Conservation (phyloP, 371 early-diverging fungal genomes). For the Haplosporangium sp. region DNA sequence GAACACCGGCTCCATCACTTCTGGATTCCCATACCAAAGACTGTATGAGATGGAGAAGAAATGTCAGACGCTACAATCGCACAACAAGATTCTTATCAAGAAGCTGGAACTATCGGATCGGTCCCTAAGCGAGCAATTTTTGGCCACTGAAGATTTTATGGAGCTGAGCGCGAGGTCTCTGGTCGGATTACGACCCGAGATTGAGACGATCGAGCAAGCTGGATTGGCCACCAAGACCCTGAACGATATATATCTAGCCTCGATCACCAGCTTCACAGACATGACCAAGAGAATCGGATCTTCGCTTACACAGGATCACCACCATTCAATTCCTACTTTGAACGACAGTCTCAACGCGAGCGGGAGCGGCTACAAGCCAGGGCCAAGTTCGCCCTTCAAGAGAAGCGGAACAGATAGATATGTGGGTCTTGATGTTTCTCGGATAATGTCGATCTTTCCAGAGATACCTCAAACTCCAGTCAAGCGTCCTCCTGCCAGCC, state of each 20-base stretch:
- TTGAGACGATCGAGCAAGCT: conserved; percentile 26
- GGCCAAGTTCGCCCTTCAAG: conserved; percentile 16
- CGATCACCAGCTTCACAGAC: conserved; percentile 62
- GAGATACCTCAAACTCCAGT: conserved; percentile 50
- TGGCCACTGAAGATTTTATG: conserved; percentile 58
- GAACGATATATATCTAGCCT: conserved; percentile 61
- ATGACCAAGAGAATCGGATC: conserved; percentile 56
- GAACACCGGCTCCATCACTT: conserved; percentile 32
- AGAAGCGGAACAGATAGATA: not conserved
- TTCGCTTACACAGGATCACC: conserved; percentile 12
- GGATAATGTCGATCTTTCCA: conserved; percentile 47
- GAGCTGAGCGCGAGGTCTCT: conserved; percentile 61
- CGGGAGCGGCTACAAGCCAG: not conserved
- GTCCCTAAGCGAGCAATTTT: conserved; percentile 52
- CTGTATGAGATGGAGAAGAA: conserved; percentile 52
- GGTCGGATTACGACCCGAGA: conserved; percentile 53
- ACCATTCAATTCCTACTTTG: not conserved
- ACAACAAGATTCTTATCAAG: conserved; percentile 57
- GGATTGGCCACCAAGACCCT: conserved; percentile 34
- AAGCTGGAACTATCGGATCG: conserved; percentile 61
- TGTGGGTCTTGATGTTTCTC: conserved; percentile 32
- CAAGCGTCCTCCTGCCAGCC: conserved; percentile 29
- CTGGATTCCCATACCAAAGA: conserved; percentile 55
- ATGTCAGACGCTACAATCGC: conserved; percentile 42
- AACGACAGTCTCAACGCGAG: not conserved